Base-by-base conservation (phyloP, 176 grass and related monocot genomes). In the Lolium perenne region DNA sequence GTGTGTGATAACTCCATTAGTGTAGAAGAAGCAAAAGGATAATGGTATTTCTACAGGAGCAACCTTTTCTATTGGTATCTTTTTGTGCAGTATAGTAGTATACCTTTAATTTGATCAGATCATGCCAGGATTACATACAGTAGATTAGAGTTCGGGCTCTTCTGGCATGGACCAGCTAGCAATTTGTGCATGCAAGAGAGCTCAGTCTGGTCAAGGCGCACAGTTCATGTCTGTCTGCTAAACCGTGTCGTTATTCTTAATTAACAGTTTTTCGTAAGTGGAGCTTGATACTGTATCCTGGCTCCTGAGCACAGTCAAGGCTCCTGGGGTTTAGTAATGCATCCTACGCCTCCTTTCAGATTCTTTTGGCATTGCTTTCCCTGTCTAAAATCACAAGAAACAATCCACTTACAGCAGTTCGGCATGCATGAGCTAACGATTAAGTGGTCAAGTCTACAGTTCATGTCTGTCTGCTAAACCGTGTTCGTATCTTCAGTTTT, bases 381-480 rank as follows among this genome's bases (percentile, higher is more conserved):
- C 46, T 47, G 46, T 47, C 46, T 47, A 47, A 47, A 47, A 47
- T 43, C 41, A 43, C 9, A 48, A 48, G 9, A 48, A 48, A 48
- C 1, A 48, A 48, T 48, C 8, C 46, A 48, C 8, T 48, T 48
- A 48, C 69, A 47, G 41, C 20, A 14, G 22, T 47, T 50, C 12
- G 46, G 43, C 74, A 82, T 78, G 79, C 64, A 79, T 38, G 32
- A 35, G 32, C 32, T 35, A 35, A 35, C 73, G 41, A 7, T 6
- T 54, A 2, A 41, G 54, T 67, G 80, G 84, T 91, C 84, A 91
- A 91, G 75, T 14, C 7, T 83, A 87, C 84, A 91, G 89, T 84
- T 87, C 84, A 83, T 74, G 64, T 47, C 66, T 50, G 47, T 64
- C 80, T 87, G 79, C 88, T 79, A 87, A 90, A 90, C 80, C 84